These are phyloP conservation scores for Ceriops zippeliana DNA, from an alignment of 345 rosid genomes.

Conservation along the genomic window DNA sequence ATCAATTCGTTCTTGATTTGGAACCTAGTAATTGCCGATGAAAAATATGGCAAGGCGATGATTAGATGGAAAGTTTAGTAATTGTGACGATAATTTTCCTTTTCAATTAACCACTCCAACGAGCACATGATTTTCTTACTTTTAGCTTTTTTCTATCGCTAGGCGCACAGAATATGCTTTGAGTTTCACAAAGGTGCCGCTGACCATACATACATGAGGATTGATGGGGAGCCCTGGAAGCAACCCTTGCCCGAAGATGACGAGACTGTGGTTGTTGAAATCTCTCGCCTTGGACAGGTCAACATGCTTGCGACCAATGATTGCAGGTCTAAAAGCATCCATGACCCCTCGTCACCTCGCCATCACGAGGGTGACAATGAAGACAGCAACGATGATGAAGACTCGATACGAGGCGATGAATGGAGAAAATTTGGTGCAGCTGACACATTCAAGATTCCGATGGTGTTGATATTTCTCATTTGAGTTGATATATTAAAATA, in stretches of 20 bases:
- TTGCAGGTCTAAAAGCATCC: conserved; percentile 54
- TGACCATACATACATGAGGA: conserved; percentile 74
- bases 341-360: conserved; percentile 34
- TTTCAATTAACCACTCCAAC: too few species aligned
- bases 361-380: conserved; percentile 32
- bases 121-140: not conserved
- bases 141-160: conserved; percentile 14
- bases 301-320: conserved; percentile 78
- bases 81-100: too few species aligned
- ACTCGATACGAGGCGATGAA: conserved; percentile 33
- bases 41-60: too few species aligned
- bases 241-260: conserved; percentile 69
- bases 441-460: conserved; percentile 78
- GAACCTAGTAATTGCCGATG: too few species aligned
- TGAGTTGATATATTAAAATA: conserved; percentile 39
- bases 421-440: conserved; percentile 86
- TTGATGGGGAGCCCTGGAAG: conserved; percentile 94
- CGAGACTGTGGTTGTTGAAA: conserved; percentile 74
- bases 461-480: conserved; percentile 63
- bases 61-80: too few species aligned
- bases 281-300: conserved; percentile 83
- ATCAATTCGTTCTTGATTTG: too few species aligned
- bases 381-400: conserved; percentile 22
- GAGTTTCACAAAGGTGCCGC: conserved; percentile 76
- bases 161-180: conserved; percentile 71